These are phyloP conservation scores for Lepiota brunneoincarnata DNA, from an alignment of 768 basidiomycete species.

Conservation along the genomic window DNA sequence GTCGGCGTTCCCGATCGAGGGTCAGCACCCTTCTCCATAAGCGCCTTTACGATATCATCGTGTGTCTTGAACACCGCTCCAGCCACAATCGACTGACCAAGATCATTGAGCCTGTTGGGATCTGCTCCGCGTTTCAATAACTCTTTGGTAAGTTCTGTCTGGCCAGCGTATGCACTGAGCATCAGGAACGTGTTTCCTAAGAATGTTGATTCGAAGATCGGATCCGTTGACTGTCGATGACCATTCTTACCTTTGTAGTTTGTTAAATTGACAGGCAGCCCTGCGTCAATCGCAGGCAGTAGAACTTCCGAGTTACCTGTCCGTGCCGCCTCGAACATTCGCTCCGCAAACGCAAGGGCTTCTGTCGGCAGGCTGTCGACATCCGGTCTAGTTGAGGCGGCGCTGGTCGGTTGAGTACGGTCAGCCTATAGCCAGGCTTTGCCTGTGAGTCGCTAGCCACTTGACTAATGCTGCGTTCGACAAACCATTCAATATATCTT, in stretches of 20 bases:
- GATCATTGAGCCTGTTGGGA: constrained; percentile 67
- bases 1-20: constrained; percentile 64
- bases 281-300: constrained; percentile 60
- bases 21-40: constrained; percentile 57
- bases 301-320: constrained; percentile 51
- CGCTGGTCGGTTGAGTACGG: not conserved
- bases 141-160: constrained; percentile 47
- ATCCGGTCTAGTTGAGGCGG: constrained; percentile 15
- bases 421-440: not conserved
- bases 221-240: not conserved
- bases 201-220: not conserved
- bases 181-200: constrained; percentile 77
- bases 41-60: constrained; percentile 56
- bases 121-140: constrained; percentile 60
- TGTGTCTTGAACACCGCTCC: constrained; percentile 78
- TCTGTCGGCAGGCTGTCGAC: constrained; percentile 32
- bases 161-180: constrained; percentile 75
- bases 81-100: constrained; percentile 69
- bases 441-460: too few relatives aligned
- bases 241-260: constrained; percentile 57
- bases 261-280: constrained; percentile 69
- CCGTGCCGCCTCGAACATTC: constrained; percentile 76
- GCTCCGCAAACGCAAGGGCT: constrained; percentile 56
- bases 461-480: not conserved
- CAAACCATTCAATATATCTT: constrained; percentile 4